Conservation (phyloP, 352 stramenopile species). For the Pelagophyceae sp. region DNA sequence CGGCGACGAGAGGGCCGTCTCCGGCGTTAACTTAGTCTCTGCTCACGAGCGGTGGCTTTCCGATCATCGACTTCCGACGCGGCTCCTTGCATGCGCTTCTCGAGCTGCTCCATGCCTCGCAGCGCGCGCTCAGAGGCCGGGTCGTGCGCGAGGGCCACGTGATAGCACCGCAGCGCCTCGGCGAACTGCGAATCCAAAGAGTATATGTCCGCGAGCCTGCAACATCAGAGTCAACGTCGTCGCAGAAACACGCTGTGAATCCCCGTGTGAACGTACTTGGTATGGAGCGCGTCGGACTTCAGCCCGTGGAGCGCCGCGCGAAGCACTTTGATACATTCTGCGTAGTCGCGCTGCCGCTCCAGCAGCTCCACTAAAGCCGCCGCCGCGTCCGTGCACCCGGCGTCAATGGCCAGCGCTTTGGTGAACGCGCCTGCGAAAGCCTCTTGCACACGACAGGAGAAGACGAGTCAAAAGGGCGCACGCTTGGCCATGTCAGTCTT, state of each 20-base stretch:
- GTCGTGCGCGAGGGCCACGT: slow-evolving; percentile 51
- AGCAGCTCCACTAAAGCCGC: slow-evolving; percentile 50
- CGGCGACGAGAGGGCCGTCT: no score
- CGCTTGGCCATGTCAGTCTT: slow-evolving; percentile 42
- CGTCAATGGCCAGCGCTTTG: slow-evolving; percentile 48
- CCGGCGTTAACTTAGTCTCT: no score
- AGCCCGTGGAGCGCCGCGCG: slow-evolving; percentile 43
- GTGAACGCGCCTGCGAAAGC: no score
- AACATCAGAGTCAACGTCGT: no score
- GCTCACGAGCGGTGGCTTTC: no score
- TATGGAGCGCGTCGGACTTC: slow-evolving; percentile 42
- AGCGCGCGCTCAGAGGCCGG: slow-evolving; percentile 42
- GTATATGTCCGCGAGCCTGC: slow-evolving; percentile 54
- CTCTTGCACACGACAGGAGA: no score
- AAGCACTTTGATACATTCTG: slow-evolving; percentile 45
- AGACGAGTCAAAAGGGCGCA: no score
- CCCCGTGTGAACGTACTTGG: no score
- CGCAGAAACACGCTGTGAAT: no score
- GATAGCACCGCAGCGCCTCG: slow-evolving; percentile 48
- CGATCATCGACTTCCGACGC: no score
- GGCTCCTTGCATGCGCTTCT: slow-evolving; percentile 54
- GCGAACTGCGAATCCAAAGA: slow-evolving; percentile 41
- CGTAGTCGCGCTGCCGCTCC: slow-evolving; percentile 43
- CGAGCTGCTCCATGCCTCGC: slow-evolving; percentile 45
- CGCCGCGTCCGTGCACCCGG: slow-evolving; percentile 36